Base-by-base conservation (phyloP, 2,329 filamentous ascomycete genomes). In the Geosmithia morbida region DNA sequence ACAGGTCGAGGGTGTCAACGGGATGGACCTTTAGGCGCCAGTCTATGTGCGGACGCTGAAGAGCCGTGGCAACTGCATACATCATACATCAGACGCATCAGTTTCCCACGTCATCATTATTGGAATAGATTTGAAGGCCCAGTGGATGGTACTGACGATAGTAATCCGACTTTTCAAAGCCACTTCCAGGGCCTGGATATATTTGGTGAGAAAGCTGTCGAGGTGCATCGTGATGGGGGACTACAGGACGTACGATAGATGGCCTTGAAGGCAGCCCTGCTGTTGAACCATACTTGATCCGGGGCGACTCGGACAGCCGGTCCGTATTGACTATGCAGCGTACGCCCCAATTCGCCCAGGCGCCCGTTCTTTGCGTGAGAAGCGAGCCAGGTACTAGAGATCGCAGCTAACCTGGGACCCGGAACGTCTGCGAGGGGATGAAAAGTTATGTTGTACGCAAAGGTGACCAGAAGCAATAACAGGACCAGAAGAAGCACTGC, bases 221-320 rank as follows among this genome's bases (percentile, higher is more conserved):
- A 14, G 17, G 8, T 8, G 26, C 26, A 19, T 37, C 44, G 16
- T 20, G 2, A n/a, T 7, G 41, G 16, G 20, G 19, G 43, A 4
- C 19, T 16, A 10, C 7, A 30, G n/a, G 17, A 54, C 65, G 17
- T 50, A 72, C 71, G 59, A 55, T 75, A 76, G 7, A 74, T 71
- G 1, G 59, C 53, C 48, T 65, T 64, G 49, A 69, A 73, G 0
- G 67, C 72, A 44, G 72, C 69, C 19, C 56, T 61, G 2, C 65
- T 70, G 49, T 69, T 59, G 26, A 75, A 69, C 68, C 72, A 76
- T 6, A 77, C 63, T 53, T 77, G 73, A 33, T 74, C 66, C 0
- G 74, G 74, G 0, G 70, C 70, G 7, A 77, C 66, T 0, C 74
- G 64, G n/a, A 78, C 74, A 2, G 66, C 59, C 0, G 69, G 64